These are phyloP conservation scores for Crepidotus variabilis DNA, from an alignment of 768 basidiomycete species.

Conservation along the genomic window DNA sequence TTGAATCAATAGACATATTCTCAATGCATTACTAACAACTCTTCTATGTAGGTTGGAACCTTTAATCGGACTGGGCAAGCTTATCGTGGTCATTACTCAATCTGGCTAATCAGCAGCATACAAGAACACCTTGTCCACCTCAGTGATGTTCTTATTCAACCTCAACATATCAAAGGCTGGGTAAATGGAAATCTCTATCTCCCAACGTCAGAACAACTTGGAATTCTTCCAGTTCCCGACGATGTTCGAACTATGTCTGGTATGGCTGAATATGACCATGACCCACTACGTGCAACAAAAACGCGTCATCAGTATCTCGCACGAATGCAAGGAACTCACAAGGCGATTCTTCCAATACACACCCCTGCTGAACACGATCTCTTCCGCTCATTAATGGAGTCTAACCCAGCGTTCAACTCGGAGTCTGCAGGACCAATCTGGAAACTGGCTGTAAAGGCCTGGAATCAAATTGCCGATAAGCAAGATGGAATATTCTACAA, in stretches of 20 bases:
- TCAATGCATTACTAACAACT: neutral
- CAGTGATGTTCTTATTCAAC: neutral
- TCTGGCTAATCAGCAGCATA: slow-evolving; percentile 6
- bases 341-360: slow-evolving; percentile 9
- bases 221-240: slow-evolving; percentile 5
- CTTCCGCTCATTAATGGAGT: slow-evolving; percentile 4
- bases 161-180: slow-evolving; percentile 5
- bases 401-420: slow-evolving; percentile 8
- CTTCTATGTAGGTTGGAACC: slow-evolving; percentile 13
- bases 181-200: slow-evolving; percentile 8
- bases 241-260: slow-evolving; percentile 3
- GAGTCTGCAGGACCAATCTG: slow-evolving; percentile 8
- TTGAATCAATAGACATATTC: no score
- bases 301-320: slow-evolving; percentile 4
- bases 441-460: slow-evolving; percentile 8
- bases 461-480: slow-evolving; percentile 11
- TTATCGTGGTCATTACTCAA: slow-evolving; percentile 6
- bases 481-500: slow-evolving; percentile 11
- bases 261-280: slow-evolving; percentile 2
- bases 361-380: slow-evolving; percentile 2
- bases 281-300: neutral
- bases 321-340: slow-evolving; percentile 6
- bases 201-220: slow-evolving; percentile 1
- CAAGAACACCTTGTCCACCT: slow-evolving; percentile 5
- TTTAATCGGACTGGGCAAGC: slow-evolving; percentile 13